Conservation (phyloP, 2,329 filamentous ascomycete species). For the Aspergillus brasiliensis region DNA sequence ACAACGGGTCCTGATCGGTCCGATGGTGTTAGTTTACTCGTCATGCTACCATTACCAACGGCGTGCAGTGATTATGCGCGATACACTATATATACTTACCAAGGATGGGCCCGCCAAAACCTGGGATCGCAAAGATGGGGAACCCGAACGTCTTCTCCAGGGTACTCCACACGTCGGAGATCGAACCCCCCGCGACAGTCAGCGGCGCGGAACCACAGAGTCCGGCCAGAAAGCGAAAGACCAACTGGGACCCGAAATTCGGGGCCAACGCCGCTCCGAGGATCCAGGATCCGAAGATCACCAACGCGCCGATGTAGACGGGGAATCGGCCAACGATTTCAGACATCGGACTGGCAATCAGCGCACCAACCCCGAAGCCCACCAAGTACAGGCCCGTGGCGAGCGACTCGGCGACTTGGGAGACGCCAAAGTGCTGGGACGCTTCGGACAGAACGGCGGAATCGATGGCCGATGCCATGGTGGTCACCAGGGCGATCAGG, state of each 20-base stretch:
- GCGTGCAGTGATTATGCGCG: not conserved
- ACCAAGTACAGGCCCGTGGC: slow-evolving; percentile 47
- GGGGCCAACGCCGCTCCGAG: slow-evolving; percentile 51
- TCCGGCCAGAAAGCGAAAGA: slow-evolving; percentile 54
- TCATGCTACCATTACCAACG: too few relatives aligned
- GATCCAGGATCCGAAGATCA: slow-evolving; percentile 51
- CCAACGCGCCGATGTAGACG: slow-evolving; percentile 51
- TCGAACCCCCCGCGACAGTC: slow-evolving; percentile 48
- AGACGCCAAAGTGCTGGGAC: slow-evolving; percentile 50
- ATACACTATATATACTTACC: not conserved
- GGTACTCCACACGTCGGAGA: slow-evolving; percentile 50
- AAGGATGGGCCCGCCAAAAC: slow-evolving; percentile 37
- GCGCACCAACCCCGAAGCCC: slow-evolving; percentile 51
- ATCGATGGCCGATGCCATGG: slow-evolving; percentile 56
- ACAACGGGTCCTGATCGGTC: slow-evolving; percentile 15
- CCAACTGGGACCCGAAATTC: slow-evolving; percentile 52
- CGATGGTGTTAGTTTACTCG: not conserved
- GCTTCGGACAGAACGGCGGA: slow-evolving; percentile 51
- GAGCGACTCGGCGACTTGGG: slow-evolving; percentile 54
- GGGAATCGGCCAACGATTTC: slow-evolving; percentile 54
- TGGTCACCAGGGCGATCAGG: slow-evolving; percentile 54
- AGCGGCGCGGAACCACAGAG: slow-evolving; percentile 48
- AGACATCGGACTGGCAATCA: slow-evolving; percentile 52
- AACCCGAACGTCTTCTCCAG: slow-evolving; percentile 53
- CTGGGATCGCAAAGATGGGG: slow-evolving; percentile 52